Evolutionary conservation across 352 stramenopile genomes (phyloP), one percentile per base, ranked within the genome.

Genomic region (Globisporangium okanoganense): DNA sequence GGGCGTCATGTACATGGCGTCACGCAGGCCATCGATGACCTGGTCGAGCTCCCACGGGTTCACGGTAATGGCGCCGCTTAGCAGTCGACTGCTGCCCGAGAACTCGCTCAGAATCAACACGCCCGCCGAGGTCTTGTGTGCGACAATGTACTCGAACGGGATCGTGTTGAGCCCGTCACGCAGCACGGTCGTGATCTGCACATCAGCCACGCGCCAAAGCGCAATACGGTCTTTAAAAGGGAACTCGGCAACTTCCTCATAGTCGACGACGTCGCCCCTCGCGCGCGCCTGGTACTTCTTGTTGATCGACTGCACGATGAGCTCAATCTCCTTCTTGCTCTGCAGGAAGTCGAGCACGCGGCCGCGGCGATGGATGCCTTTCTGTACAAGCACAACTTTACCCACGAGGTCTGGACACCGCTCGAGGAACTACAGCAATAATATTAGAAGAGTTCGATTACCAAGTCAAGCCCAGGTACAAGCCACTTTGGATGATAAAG

Each of bases 91-190:
- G 62, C 90, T 98, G 24, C 88, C 95, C 1, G 96, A 97, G 66
- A 99, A 99, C 62, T 99, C 96, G 63, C 94, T 99, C n/a, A 99
- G 69, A 56, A 99, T 98, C 36, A 97, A 73, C 2, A 98, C 76
- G 9, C 96, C 95, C 6, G 84, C 66, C 1, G 78, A 82, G 1
- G 71, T 87, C 62, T 90, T 88, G 61, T 92, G 84, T 2, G 82
- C 77, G 16, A 81, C 79, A 52, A 94, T 92, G 60, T 88, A 94
- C 72, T 94, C 85, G 56, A 92, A 94, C n/a, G 82, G 79, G 8
- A 72, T 80, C 7, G 76, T 90, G 35, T 94, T 94, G n/a, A 92
- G 71, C 55, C 82, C 85, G 41, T 94, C 85, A 2, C 78, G 72
- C 1, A 92, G 65, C 22, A 92, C 82, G 0, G 85, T 92, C 24